Evolutionary conservation across 2,329 filamentous ascomycete species (phyloP).

Genomic region (Podosphaera fusca): DNA sequence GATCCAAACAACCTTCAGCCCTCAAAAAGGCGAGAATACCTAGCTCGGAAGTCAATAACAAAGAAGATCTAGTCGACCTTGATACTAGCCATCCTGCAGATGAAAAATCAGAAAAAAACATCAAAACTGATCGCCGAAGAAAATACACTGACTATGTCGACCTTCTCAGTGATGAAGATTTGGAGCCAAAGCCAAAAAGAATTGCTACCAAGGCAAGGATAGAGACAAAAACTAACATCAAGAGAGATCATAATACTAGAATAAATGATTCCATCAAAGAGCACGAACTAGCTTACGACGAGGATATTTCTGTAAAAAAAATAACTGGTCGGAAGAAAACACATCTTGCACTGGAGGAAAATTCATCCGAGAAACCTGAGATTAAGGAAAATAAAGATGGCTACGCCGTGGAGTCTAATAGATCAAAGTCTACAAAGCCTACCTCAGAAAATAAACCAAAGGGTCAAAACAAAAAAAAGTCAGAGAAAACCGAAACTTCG

Average conservation of each 20-base stretch:
- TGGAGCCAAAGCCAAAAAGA: slow-evolving; percentile 34
- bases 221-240: slow-evolving; percentile 9
- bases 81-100: slow-evolving; percentile 36
- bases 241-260: slow-evolving; percentile 23
- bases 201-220: slow-evolving; percentile 13
- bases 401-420: slow-evolving; percentile 30
- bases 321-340: slow-evolving; percentile 14
- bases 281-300: slow-evolving; percentile 13
- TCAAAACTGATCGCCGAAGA: slow-evolving; percentile 32
- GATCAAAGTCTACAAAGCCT: slow-evolving; percentile 19
- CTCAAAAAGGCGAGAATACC: not conserved
- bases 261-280: slow-evolving; percentile 17
- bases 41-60: not conserved
- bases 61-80: not conserved
- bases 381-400: slow-evolving; percentile 34
- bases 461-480: slow-evolving; percentile 26
- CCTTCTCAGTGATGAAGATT: slow-evolving; percentile 44
- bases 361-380: slow-evolving; percentile 21
- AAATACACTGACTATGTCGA: slow-evolving; percentile 56
- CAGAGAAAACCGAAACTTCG: slow-evolving; percentile 35
- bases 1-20: not conserved
- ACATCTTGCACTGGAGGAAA: slow-evolving; percentile 11
- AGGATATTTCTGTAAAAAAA: slow-evolving; percentile 25
- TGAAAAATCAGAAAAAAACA: slow-evolving; percentile 52
- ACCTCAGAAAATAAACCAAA: slow-evolving; percentile 16